phyloP scores from a whole-genome alignment of 176 grass and related monocot species.

The Rhynchospora pubera region DNA sequence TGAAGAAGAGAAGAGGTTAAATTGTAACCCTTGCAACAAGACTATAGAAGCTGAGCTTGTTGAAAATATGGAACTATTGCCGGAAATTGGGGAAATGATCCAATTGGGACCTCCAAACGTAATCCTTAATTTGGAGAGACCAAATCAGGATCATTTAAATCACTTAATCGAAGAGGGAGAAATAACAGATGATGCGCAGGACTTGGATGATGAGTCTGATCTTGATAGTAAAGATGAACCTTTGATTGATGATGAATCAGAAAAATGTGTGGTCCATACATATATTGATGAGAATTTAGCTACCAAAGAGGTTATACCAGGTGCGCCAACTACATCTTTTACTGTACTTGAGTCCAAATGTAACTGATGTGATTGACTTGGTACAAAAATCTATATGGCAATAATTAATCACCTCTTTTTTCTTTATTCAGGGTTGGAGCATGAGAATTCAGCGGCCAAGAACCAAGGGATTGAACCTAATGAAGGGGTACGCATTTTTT shows the following conservation, averaged over 20 bases:
- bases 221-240: conserved; percentile 20
- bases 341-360: neutral
- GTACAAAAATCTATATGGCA: neutral
- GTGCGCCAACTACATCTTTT: neutral
- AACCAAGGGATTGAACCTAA: neutral
- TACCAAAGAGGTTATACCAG: neutral
- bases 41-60: neutral
- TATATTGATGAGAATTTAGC: conserved; percentile 20
- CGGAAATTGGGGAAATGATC: neutral
- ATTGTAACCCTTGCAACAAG: neutral
- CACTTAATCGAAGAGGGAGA: conserved; percentile 65
- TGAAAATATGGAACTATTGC: neutral
- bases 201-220: conserved; percentile 30
- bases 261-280: conserved; percentile 20
- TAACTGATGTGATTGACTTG: neutral
- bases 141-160: conserved; percentile 12
- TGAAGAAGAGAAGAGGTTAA: neutral
- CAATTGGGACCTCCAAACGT: neutral
- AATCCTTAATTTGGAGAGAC: neutral
- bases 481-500: neutral
- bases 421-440: neutral
- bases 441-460: neutral
- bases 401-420: neutral
- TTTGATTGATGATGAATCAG: conserved; percentile 31
- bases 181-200: conserved; percentile 59